Evolutionary conservation across 768 basidiomycete species (phyloP).

Genomic region (Sporobolomyces pararoseus): DNA sequence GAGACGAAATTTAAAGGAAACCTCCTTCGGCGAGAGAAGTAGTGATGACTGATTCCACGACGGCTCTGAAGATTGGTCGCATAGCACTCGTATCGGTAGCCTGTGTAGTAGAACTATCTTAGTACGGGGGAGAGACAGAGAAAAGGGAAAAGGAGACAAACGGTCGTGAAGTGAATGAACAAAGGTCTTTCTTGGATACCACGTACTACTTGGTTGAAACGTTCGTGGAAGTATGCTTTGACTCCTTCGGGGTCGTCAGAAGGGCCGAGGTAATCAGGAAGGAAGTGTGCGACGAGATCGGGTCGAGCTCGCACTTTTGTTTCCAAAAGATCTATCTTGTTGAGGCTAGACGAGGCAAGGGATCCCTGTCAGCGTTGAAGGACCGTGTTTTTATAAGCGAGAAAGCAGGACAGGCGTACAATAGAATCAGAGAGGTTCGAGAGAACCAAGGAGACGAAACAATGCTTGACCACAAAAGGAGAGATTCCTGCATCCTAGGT

Average conservation of each 20-base stretch:
- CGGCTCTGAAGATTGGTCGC: not conserved
- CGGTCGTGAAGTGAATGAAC: slow-evolving; percentile 13
- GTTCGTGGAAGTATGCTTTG: slow-evolving; percentile 62
- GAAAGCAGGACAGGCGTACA: not conserved
- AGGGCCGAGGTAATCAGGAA: slow-evolving; percentile 83
- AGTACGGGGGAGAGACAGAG: not conserved
- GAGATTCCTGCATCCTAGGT: slow-evolving; percentile 93
- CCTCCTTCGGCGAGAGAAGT: not conserved
- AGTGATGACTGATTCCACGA: slow-evolving; percentile 14
- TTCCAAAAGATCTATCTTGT: slow-evolving; percentile 70
- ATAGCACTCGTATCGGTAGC: slow-evolving; percentile 17
- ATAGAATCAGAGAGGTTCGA: slow-evolving; percentile 75
- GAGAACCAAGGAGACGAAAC: slow-evolving; percentile 64
- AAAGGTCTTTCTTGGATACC: slow-evolving; percentile 44
- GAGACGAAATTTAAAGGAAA: not conserved
- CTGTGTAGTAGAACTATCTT: not conserved
- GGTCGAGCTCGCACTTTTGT: slow-evolving; percentile 67
- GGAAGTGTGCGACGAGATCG: slow-evolving; percentile 74
- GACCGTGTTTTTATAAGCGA: no score
- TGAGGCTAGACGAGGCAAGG: slow-evolving; percentile 7
- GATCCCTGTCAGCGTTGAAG: not conserved
- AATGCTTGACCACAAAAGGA: slow-evolving; percentile 65
- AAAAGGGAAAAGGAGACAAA: not conserved
- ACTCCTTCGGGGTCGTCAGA: slow-evolving; percentile 81
- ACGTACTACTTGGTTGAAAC: slow-evolving; percentile 84